Evolutionary conservation across 371 early-diverging fungal species (phyloP), one percentile per base, ranked within the genome.

Genomic region (Thermomucor indicae-seudaticae): DNA sequence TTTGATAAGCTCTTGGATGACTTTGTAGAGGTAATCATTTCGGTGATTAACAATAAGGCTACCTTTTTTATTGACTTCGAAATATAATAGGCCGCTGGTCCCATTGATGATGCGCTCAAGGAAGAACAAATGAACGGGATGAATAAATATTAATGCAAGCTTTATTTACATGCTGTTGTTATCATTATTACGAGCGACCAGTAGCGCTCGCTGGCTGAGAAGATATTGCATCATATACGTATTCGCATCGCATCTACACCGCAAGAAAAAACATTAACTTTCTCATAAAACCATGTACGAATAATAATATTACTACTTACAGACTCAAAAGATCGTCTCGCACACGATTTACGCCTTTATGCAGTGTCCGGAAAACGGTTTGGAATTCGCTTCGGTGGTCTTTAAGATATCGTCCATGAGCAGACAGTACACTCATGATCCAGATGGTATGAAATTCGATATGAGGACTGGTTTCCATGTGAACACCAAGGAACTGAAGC

Each of bases 401-500:
- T 55, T 86, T 88, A 46, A 96, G 75, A 61, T 84, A 92, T 44
- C 80, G 66, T 30, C 91, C 93, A 64, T 97, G 96, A 43, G 79
- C 79, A 27, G 80, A 74, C 56, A 96, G 66, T 28, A 94, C 58
- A 6, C 71, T 70, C 0, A 78, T 84, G 27, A 83, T 67, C 96
- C 96, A 97, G 43, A 84, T 60, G 58, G 96, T 56, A 50, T 92
- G 83, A 69, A 91, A 93, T 66, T 98, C 93, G 34, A 96, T 57
- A 59, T 88, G 86, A 14, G 86, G 92, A 19, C 84, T 86, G 31
- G 72, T 67, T 60, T 89, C 82, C 79, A 94, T 75, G 30, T 87
- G 75, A 40, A 64, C 65, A 10, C 88, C 90, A 44, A 98, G 66
- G 58, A 95, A 92, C 55, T 78, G 78, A 47, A 98, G 72, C 57